These are phyloP conservation scores for Abrus precatorius DNA, from an alignment of 306 rosid genomes.

Conservation along the genomic window DNA sequence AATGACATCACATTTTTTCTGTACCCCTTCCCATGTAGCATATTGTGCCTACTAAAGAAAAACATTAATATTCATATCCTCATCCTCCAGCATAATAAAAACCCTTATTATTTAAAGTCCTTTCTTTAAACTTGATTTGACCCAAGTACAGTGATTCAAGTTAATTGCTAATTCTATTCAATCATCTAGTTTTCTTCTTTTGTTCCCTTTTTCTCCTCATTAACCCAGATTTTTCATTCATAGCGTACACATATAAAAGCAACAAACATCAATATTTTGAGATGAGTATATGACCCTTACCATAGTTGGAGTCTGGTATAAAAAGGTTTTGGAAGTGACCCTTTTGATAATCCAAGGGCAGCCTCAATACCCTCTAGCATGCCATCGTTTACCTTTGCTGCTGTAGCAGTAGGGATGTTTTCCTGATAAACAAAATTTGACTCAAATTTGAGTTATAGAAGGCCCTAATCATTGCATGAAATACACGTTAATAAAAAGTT, in stretches of 20 bases:
- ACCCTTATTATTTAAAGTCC: constrained; percentile 11
- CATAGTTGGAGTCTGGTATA: constrained; percentile 83
- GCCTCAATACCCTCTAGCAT: constrained; percentile 91
- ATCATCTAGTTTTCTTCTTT: constrained; percentile 1
- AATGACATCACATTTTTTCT: background rate
- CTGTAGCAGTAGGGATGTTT: constrained; percentile 80
- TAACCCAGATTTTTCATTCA: background rate
- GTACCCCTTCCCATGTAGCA: constrained; percentile 10
- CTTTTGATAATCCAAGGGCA: constrained; percentile 78
- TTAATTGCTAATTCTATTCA: background rate
- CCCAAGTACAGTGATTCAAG: constrained; percentile 4
- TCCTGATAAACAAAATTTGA: constrained; percentile 61
- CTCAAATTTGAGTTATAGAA: constrained; percentile 28
- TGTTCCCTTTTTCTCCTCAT: background rate
- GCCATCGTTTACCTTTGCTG: constrained; percentile 68
- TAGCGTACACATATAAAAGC: background rate
- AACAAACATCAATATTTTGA: constrained; percentile 21
- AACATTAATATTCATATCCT: background rate
- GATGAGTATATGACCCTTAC: constrained; percentile 51
- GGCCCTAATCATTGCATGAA: constrained; percentile 3
- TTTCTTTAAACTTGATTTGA: constrained; percentile 2
- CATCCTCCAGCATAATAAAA: background rate
- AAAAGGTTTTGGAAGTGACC: constrained; percentile 75
- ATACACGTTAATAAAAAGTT: constrained; percentile 19
- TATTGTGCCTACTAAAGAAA: background rate